Conservation (phyloP, 805 yeast species). For the Torulaspora indica region DNA sequence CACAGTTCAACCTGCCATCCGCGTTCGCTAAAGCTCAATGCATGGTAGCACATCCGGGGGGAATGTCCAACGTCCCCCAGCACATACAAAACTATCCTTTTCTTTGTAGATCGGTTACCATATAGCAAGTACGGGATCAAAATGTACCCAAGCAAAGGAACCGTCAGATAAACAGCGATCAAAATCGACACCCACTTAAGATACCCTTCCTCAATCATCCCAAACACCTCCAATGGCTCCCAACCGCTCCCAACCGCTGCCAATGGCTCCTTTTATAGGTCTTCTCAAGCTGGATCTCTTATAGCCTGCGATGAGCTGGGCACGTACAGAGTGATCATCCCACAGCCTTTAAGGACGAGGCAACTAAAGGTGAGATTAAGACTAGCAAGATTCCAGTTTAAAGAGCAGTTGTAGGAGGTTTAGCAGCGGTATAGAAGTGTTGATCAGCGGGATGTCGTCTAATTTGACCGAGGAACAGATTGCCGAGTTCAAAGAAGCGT, state of each 20-base stretch:
- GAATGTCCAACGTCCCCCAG: slow-evolving; percentile 93
- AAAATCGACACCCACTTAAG: slow-evolving; percentile 29
- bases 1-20: slow-evolving; percentile 78
- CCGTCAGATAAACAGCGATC: slow-evolving; percentile 42
- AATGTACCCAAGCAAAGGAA: slow-evolving; percentile 37
- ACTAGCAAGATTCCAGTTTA: not conserved
- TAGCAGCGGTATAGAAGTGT: not conserved
- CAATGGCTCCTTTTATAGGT: not conserved
- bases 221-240: not conserved
- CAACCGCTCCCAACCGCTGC: not conserved
- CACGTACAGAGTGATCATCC: too few species aligned
- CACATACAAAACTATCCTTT: slow-evolving; percentile 70
- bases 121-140: slow-evolving; percentile 35
- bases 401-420: not conserved
- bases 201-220: slow-evolving; percentile 11
- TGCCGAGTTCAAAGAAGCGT: slow-evolving; percentile 96
- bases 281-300: not conserved
- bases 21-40: slow-evolving; percentile 59
- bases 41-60: slow-evolving; percentile 92
- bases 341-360: too few species aligned
- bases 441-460: slow-evolving; percentile 25
- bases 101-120: slow-evolving; percentile 38
- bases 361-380: not conserved
- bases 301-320: not conserved
- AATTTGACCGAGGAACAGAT: slow-evolving; percentile 94